These are phyloP conservation scores for Graphium sp. DNA, from an alignment of 2,329 filamentous ascomycete species.

Conservation along the genomic window DNA sequence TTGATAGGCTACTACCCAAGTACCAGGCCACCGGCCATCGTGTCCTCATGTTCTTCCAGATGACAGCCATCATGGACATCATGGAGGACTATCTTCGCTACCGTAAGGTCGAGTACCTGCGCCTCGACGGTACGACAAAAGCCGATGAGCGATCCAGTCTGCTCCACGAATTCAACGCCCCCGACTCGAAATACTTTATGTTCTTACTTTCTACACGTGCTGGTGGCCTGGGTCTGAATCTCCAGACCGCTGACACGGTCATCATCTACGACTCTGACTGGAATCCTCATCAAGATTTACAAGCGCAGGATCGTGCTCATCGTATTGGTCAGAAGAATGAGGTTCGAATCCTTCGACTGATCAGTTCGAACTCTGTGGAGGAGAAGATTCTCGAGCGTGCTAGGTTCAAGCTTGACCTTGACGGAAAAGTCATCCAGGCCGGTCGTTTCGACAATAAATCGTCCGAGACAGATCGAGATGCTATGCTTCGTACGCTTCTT, in stretches of 20 bases:
- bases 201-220: slow-evolving; percentile 97
- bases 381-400: slow-evolving; percentile 97
- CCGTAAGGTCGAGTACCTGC: slow-evolving; percentile 69
- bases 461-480: slow-evolving; percentile 93
- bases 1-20: slow-evolving; percentile 86
- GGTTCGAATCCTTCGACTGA: slow-evolving; percentile 86
- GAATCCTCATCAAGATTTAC: slow-evolving; percentile 98
- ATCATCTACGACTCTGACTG: slow-evolving; percentile 99
- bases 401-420: slow-evolving; percentile 97
- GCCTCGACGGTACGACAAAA: slow-evolving; percentile 92
- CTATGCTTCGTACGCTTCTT: slow-evolving; percentile 83
- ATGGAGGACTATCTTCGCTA: slow-evolving; percentile 96
- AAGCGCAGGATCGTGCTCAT: slow-evolving; percentile 98
- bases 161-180: slow-evolving; percentile 75
- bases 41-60: slow-evolving; percentile 99
- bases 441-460: slow-evolving; percentile 99
- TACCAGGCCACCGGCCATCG: slow-evolving; percentile 84
- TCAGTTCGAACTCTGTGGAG: slow-evolving; percentile 93
- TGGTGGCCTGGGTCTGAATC: slow-evolving; percentile 89
- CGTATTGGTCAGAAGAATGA: slow-evolving; percentile 99
- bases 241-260: slow-evolving; percentile 96
- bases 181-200: slow-evolving; percentile 85
- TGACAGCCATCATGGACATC: slow-evolving; percentile 99
- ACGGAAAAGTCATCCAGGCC: slow-evolving; percentile 97
- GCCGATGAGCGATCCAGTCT: slow-evolving; percentile 92